Evolutionary conservation across 208 protist genomes (phyloP), one percentile per base, ranked within the genome.

Genomic region (Trypanosoma mega): DNA sequence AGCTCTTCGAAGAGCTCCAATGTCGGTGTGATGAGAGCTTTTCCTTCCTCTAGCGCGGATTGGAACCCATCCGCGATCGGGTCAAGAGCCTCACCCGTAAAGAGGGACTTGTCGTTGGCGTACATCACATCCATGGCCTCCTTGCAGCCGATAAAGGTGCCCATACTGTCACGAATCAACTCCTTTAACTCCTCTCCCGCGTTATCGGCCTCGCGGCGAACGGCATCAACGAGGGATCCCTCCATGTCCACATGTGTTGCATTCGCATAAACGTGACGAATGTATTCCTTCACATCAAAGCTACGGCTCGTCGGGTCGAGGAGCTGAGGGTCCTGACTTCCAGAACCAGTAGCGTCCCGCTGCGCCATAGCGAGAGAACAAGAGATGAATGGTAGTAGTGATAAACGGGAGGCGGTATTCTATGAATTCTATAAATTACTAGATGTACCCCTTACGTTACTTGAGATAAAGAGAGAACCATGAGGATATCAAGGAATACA

Each of bases 101-200:
- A 96, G 51, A 93, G 78, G 8, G 59, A 53, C n/a, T 55, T 62
- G 59, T 96, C 86, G 16, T 72, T 80, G 51, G 56, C 68, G 67
- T 78, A 89, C 39, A 96, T 82, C 20, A 68, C 43, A 55, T 85
- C 74, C 77, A 96, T 90, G 20, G 86, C 79, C 60, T 92, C 85
- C 48, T 88, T 90, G 29, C 72, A 87, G 33, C 78, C 74, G 56
- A 96, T 87, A 56, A 96, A 93, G n/a, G 85, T 86, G 16, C 72
- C 78, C 16, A 96, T 74, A 64, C 88, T 76, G 44, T 90, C 84
- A 37, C 78, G 82, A 24, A 96, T 80, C 9, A 96, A 70, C 58
- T 85, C 69, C 66, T 96, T 91, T 11, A 96, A 60, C 21, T 78
- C 74, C 65, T 78, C 80, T 1, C 62, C 68, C 2, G 85, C 48